These are phyloP conservation scores for Daldinia decipiens DNA, from an alignment of 495 filamentous ascomycete genomes.

Conservation along the genomic window DNA sequence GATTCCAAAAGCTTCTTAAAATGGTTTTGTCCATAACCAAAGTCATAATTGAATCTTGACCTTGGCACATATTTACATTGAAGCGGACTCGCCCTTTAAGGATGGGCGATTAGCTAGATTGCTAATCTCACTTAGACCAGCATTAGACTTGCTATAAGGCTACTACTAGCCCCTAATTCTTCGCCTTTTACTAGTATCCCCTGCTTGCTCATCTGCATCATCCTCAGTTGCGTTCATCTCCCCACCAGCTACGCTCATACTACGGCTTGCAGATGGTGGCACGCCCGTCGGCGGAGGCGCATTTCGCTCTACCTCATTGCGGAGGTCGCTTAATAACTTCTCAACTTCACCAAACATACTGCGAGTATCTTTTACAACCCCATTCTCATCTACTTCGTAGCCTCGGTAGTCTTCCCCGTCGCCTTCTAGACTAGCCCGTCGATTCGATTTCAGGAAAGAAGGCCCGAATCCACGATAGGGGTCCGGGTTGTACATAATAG, in stretches of 20 bases:
- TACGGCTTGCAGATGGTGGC: constrained; percentile 43
- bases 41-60: constrained; percentile 10
- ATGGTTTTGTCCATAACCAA: constrained; percentile 4
- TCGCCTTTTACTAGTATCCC: constrained; percentile 44
- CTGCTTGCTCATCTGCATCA: constrained; percentile 44
- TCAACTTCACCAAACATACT: constrained; percentile 87
- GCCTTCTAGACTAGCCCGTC: constrained; percentile 45
- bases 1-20: background rate
- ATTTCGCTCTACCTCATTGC: constrained; percentile 49
- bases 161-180: constrained; percentile 43
- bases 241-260: constrained; percentile 44
- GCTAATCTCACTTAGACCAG: background rate
- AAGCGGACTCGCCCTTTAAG: background rate
- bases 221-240: constrained; percentile 43
- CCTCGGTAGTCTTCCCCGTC: constrained; percentile 58
- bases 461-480: constrained; percentile 73
- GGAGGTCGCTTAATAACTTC: constrained; percentile 62
- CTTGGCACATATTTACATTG: constrained; percentile 15
- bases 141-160: background rate
- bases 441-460: constrained; percentile 58
- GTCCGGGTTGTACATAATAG: constrained; percentile 94
- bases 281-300: constrained; percentile 37
- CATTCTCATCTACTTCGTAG: constrained; percentile 74
- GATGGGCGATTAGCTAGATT: constrained; percentile 6
- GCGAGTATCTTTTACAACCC: constrained; percentile 80